Conservation (phyloP, 2,329 filamentous ascomycete genomes). For the Fusarium siculi region DNA sequence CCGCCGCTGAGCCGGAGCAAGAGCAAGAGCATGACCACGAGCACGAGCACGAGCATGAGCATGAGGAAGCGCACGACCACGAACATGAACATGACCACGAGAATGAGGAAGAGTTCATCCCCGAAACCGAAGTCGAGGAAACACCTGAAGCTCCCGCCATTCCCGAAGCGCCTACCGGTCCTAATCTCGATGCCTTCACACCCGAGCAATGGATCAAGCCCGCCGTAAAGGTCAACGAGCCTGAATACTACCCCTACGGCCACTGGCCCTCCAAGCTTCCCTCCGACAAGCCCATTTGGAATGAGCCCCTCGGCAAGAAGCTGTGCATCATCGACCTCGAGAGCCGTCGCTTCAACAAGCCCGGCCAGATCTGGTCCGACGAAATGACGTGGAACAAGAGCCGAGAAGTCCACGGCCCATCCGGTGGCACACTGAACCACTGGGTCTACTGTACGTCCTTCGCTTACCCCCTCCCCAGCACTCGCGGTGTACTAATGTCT, state of each 20-base stretch:
- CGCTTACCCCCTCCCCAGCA: not conserved
- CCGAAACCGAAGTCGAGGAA: not conserved
- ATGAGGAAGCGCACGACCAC: not conserved
- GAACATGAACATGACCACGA: not conserved
- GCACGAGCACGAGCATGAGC: not conserved
- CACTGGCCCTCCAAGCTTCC: slow-evolving; percentile 49
- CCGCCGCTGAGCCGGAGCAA: not conserved
- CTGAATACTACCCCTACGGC: slow-evolving; percentile 46
- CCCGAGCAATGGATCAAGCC: slow-evolving; percentile 25
- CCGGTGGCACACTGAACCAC: slow-evolving; percentile 57
- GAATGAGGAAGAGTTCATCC: not conserved
- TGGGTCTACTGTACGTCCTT: slow-evolving; percentile 53
- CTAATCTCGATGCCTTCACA: slow-evolving; percentile 12
- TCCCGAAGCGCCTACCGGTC: not conserved
- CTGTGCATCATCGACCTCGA: slow-evolving; percentile 59
- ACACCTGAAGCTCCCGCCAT: slow-evolving; percentile 5
- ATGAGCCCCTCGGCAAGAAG: slow-evolving; percentile 49
- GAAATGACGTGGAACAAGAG: slow-evolving; percentile 52
- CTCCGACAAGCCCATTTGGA: slow-evolving; percentile 45
- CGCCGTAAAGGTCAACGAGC: slow-evolving; percentile 38
- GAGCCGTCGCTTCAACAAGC: slow-evolving; percentile 51
- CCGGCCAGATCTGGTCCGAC: slow-evolving; percentile 50
- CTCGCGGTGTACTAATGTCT: slow-evolving; percentile 30
- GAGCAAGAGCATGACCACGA: not conserved
- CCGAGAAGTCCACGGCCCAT: slow-evolving; percentile 49